Percentiles rank a stretch among this genome's conserved stretches.
Conservation (phyloP, 73 alveolate species). For the Effrenium voratum region DNA sequence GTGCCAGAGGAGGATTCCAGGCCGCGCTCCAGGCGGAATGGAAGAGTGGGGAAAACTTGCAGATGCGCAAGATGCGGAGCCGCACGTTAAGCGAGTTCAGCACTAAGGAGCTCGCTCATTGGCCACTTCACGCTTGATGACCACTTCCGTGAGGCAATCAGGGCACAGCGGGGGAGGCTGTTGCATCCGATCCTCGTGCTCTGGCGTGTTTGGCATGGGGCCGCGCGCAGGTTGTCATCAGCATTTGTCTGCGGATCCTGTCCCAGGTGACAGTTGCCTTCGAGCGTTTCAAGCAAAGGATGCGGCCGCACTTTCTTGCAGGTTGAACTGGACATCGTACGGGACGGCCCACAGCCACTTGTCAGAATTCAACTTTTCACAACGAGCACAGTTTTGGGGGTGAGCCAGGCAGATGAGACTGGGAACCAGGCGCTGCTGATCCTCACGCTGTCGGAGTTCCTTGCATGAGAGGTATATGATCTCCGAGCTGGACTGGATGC, state of each 20-base stretch:
- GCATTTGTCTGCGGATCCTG: constrained; percentile 82
- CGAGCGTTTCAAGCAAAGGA: not conserved
- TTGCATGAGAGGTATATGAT: constrained; percentile 10
- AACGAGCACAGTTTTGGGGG: not conserved
- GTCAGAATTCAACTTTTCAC: too few relatives aligned
- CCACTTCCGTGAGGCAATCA: constrained; percentile 71
- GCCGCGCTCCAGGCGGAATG: too few relatives aligned
- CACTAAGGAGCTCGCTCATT: constrained; percentile 20
- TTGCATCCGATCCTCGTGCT: too few relatives aligned
- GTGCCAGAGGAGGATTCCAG: too few relatives aligned
- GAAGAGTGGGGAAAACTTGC: not conserved
- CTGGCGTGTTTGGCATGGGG: too few relatives aligned
- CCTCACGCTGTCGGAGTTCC: not conserved
- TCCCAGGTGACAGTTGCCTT: constrained; percentile 55
- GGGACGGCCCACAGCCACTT: constrained; percentile 82
- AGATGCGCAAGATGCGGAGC: not conserved
- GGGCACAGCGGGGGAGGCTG: too few relatives aligned
- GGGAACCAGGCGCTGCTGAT: constrained; percentile 51
- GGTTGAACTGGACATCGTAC: constrained; percentile 93
- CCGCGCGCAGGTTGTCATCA: constrained; percentile 68
- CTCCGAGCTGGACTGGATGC: constrained; percentile 93
- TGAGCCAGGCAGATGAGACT: constrained; percentile 55
- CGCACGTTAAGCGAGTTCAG: not conserved
- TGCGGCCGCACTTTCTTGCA: not conserved
- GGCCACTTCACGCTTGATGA: constrained; percentile 86